These are phyloP conservation scores for Lactarius hengduanensis DNA, from an alignment of 768 basidiomycete genomes.

Conservation along the genomic window DNA sequence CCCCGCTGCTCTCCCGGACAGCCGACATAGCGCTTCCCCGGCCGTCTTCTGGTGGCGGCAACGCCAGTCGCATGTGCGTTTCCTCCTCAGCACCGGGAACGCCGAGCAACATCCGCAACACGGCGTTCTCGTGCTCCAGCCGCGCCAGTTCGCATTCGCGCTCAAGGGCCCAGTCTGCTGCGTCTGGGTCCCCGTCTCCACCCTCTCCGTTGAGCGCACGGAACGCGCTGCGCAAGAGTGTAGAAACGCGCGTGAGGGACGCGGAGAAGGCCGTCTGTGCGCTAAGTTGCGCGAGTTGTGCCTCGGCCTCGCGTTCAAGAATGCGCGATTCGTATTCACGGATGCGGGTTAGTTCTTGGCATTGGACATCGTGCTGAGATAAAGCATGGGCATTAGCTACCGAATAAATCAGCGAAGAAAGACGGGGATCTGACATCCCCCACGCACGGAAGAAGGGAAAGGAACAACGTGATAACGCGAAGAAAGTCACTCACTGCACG, in stretches of 20 bases:
- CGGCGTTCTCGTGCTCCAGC: slow-evolving; percentile 84
- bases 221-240: slow-evolving; percentile 65
- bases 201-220: slow-evolving; percentile 69
- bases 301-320: slow-evolving; percentile 70
- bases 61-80: slow-evolving; percentile 8
- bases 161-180: slow-evolving; percentile 77
- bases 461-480: neutral
- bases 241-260: slow-evolving; percentile 67
- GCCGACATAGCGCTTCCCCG: slow-evolving; percentile 27
- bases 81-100: slow-evolving; percentile 37
- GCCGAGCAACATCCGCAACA: slow-evolving; percentile 70
- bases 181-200: slow-evolving; percentile 32
- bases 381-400: slow-evolving; percentile 9
- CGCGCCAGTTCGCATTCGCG: slow-evolving; percentile 88
- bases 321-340: slow-evolving; percentile 89
- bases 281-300: slow-evolving; percentile 54
- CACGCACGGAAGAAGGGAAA: neutral
- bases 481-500: slow-evolving; percentile 69
- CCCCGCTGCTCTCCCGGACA: slow-evolving; percentile 8
- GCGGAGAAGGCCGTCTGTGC: slow-evolving; percentile 64
- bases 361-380: slow-evolving; percentile 83
- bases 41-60: slow-evolving; percentile 24
- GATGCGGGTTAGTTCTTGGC: slow-evolving; percentile 84
- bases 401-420: neutral
- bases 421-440: neutral